A percentile compares a stretch with the other conserved stretches of the same genome.
phyloP scores from a whole-genome alignment of 1,284 basidiomycete genomes.

The Puccinia triticina region DNA sequence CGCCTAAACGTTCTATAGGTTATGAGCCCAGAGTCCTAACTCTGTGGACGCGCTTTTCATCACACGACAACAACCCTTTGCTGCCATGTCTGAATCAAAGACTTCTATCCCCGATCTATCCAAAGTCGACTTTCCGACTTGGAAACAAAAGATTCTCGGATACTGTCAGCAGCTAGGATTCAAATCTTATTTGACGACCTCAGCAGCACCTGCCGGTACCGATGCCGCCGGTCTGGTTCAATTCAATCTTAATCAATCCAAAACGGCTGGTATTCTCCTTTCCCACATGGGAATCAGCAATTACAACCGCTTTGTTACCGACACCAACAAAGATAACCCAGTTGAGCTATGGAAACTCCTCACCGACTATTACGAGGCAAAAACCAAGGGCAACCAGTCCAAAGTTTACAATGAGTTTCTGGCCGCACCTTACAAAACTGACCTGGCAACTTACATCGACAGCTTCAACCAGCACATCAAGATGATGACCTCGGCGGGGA shows the following conservation, averaged over 20 bases:
- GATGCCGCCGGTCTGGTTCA: background rate
- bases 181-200: background rate
- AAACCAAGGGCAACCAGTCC: background rate
- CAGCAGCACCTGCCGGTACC: background rate
- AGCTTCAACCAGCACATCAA: background rate
- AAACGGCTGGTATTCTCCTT: background rate
- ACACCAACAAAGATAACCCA: background rate
- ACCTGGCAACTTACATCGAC: background rate
- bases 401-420: background rate
- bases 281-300: background rate
- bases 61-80: background rate
- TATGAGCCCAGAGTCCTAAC: conserved; percentile 19
- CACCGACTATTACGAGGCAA: background rate
- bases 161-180: conserved; percentile 1
- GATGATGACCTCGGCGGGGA: background rate
- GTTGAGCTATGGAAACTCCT: background rate
- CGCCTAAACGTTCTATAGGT: background rate
- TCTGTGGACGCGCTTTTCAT: background rate
- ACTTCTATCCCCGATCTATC: background rate
- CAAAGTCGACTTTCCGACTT: background rate
- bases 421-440: background rate
- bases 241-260: background rate
- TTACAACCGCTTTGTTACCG: background rate
- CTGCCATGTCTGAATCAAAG: background rate
- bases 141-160: background rate